These are phyloP conservation scores for Vigna trinervia DNA, from an alignment of 306 rosid species.

Conservation along the genomic window DNA sequence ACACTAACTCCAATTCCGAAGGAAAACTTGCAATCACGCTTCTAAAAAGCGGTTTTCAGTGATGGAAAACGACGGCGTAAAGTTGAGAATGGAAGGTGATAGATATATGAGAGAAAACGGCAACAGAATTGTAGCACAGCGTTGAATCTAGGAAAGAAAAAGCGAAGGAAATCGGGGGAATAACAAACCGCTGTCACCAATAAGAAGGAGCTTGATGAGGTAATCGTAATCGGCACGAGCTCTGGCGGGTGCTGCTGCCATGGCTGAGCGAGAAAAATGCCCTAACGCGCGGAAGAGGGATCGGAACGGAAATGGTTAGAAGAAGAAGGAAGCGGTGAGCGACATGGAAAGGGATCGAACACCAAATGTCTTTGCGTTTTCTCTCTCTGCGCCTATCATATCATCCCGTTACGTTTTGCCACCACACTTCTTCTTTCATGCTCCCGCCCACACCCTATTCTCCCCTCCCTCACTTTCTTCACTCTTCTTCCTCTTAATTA, in stretches of 20 bases:
- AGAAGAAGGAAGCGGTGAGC: slow-evolving; percentile 46
- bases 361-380: slow-evolving; percentile 40
- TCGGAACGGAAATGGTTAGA: slow-evolving; percentile 42
- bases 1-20: neutral
- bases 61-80: neutral
- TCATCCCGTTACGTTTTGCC: slow-evolving; percentile 30
- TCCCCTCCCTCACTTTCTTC: neutral
- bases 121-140: neutral
- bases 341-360: slow-evolving; percentile 46
- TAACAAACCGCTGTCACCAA: slow-evolving; percentile 83
- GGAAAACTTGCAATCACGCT: neutral
- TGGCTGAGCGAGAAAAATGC: slow-evolving; percentile 7
- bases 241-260: slow-evolving; percentile 80
- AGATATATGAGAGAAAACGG: neutral
- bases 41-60: neutral
- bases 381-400: slow-evolving; percentile 19
- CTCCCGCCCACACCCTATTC: slow-evolving; percentile 34
- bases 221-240: slow-evolving; percentile 94
- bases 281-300: slow-evolving; percentile 25
- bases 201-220: slow-evolving; percentile 89
- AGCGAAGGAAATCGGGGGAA: neutral
- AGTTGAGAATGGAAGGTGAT: neutral
- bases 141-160: neutral
- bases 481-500: neutral
- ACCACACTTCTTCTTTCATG: slow-evolving; percentile 14